A percentile compares a stretch with the other conserved stretches of the same genome.
Conservation (phyloP, 2,329 filamentous ascomycete species). For the Sclerotiophoma versabilis region DNA sequence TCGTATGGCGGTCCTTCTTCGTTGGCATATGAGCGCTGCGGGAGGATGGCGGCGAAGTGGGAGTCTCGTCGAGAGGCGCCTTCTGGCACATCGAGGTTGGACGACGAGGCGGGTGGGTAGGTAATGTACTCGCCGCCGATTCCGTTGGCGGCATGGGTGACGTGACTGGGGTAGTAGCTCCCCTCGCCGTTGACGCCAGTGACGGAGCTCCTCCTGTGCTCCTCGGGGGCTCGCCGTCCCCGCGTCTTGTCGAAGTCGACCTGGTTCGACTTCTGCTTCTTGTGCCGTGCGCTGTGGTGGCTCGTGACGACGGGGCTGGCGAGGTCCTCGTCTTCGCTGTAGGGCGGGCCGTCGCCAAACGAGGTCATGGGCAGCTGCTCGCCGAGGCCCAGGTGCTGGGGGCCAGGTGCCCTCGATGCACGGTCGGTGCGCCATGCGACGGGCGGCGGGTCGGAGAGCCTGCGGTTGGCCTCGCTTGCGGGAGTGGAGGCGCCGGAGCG, state of each 20-base stretch:
- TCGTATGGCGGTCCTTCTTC: conserved; percentile 50
- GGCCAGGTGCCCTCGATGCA: conserved; percentile 62
- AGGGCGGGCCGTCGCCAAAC: conserved; percentile 82
- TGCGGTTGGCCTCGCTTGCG: conserved; percentile 74
- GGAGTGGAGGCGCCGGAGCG: conserved; percentile 87
- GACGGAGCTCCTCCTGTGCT: conserved; percentile 54
- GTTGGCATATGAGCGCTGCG: conserved; percentile 52
- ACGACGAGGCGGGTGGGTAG: conserved; percentile 66
- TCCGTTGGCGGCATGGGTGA: conserved; percentile 71
- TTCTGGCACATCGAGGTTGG: conserved; percentile 38
- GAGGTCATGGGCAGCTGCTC: conserved; percentile 82
- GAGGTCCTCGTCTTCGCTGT: conserved; percentile 94
- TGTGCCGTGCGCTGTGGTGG: conserved; percentile 68
- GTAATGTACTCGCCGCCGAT: conserved; percentile 82
- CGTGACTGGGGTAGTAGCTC: conserved; percentile 75
- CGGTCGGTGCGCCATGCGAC: conserved; percentile 73
- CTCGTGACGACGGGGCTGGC: conserved; percentile 87
- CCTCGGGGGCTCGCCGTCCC: conserved; percentile 42
- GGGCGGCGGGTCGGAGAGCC: conserved; percentile 82
- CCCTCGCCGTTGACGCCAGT: conserved; percentile 68
- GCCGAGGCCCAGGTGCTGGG: conserved; percentile 59
- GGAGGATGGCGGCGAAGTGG: conserved; percentile 60
- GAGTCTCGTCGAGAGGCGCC: conserved; percentile 57
- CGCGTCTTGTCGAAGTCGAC: conserved; percentile 51
- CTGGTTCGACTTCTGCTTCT: conserved; percentile 71